Base-by-base conservation (phyloP, 371 early-diverging fungal species). In the Mucor plumbeus region DNA sequence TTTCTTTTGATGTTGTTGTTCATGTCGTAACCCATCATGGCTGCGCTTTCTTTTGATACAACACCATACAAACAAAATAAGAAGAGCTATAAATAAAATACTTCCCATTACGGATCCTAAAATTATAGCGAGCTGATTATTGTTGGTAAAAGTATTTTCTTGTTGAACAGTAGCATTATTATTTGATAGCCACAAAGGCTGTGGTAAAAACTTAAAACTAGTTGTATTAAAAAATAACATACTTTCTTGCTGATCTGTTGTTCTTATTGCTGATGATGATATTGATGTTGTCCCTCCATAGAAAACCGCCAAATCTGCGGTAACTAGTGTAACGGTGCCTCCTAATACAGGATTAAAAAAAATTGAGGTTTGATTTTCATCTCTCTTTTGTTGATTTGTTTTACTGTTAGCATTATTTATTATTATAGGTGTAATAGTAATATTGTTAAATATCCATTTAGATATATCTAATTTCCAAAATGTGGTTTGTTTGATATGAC, bases 51-150 rank as follows among this genome's bases (percentile, higher is more conserved):
- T 35, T 41, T 19, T 54, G 44, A 34, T n/a, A 26, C 31, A 61
- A 38, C 14, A 63, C 50, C 59, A 63, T 7, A 39, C 40, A 33
- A 68, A 50, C 19, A 64, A 36, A 55, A 60, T n/a, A 21, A 59
- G 5, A 38, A 69, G 17, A 6, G 39, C 53, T 59, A 64, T 60
- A 64, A 69, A 59, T 40, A 58, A 43, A 11, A 64, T 4, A 13
- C 64, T 59, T 6, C 69, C 69, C 21, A 69, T 19, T 1, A 69
- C 59, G 41, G 69, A 64, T 36, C 69, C 69, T 17, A 69, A 15
- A 26, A 69, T 63, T 9, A 69, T 38, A 11, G 64, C 55, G 40
- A 67, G 39, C 8, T 39, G 9, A 40, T 59, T 65, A 35, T 36
- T 39, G 2, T 31, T 8, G 19, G 15, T 38, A n/a, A 39, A 39